Percentiles rank a stretch among this genome's conserved stretches.
Evolutionary conservation across 129 eudicot genomes (phyloP).

Genomic region (Deinandra increscens): DNA sequence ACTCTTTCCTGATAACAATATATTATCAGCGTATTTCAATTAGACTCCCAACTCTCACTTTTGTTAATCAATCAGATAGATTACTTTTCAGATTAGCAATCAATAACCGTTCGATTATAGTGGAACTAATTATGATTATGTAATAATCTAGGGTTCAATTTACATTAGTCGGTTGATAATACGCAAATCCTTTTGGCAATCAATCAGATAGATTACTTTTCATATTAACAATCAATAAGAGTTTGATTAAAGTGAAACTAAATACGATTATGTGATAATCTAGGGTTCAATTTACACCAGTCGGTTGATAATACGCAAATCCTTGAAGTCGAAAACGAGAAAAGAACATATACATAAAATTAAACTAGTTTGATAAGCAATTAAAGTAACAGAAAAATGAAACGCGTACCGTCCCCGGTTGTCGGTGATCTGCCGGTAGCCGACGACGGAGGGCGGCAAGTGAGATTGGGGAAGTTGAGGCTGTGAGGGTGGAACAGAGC

Average conservation of each 20-base stretch:
- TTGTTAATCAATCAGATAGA: not conserved
- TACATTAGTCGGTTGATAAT: too few relatives aligned
- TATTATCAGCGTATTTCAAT: not conserved
- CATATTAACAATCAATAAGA: too few relatives aligned
- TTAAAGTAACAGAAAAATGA: not conserved
- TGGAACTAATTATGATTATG: not conserved
- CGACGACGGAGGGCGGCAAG: not conserved
- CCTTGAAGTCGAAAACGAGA: not conserved
- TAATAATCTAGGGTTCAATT: not conserved
- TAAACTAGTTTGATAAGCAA: not conserved
- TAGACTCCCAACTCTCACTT: conserved; percentile 5
- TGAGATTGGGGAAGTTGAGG: not conserved
- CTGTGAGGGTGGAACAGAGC: not conserved
- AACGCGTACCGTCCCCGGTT: conserved; percentile 8
- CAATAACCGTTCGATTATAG: not conserved
- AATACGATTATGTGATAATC: not conserved
- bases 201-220: too few relatives aligned
- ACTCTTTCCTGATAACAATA: not conserved
- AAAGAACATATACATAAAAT: not conserved
- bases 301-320: not conserved
- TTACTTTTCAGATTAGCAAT: not conserved
- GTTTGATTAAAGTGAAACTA: too few relatives aligned
- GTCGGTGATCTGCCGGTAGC: not conserved
- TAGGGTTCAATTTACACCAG: too few relatives aligned
- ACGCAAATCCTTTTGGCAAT: not conserved